Evolutionary conservation across 768 basidiomycete genomes (phyloP).

Genomic region (Filobasidium wieringae): DNA sequence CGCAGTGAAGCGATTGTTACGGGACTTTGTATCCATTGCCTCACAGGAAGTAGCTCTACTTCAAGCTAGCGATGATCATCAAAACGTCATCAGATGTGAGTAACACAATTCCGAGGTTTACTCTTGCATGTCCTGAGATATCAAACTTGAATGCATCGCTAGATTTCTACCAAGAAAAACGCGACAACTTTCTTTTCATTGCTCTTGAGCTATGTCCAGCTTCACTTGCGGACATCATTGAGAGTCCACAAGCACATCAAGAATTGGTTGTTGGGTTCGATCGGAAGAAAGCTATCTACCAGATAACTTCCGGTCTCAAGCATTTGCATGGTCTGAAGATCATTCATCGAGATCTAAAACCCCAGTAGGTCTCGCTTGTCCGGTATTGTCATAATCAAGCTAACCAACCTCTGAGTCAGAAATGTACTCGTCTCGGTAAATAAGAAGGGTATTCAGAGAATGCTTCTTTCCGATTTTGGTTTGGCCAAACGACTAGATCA

Average conservation of each 20-base stretch:
- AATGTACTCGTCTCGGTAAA: conserved; percentile 79
- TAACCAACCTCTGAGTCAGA: conserved; percentile 10
- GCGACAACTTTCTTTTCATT: conserved; percentile 89
- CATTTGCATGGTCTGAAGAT: conserved; percentile 90
- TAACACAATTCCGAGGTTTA: neutral
- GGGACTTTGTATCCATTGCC: conserved; percentile 90
- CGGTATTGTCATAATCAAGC: neutral
- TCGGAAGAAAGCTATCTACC: conserved; percentile 71
- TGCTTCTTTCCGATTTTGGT: conserved; percentile 72
- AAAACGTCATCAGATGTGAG: conserved; percentile 66
- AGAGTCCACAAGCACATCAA: conserved; percentile 48
- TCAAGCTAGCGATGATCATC: conserved; percentile 94
- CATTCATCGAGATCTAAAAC: conserved; percentile 97
- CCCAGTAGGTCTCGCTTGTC: conserved; percentile 47
- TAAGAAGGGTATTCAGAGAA: conserved; percentile 44
- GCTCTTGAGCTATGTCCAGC: conserved; percentile 65
- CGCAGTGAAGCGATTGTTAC: conserved; percentile 91
- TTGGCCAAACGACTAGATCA: conserved; percentile 88
- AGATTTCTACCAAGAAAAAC: conserved; percentile 89
- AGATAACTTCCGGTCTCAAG: conserved; percentile 74
- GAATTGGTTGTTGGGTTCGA: conserved; percentile 61
- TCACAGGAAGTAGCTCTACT: conserved; percentile 84
- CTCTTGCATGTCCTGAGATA: neutral
- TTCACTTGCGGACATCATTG: conserved; percentile 36
- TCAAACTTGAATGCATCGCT: neutral